Percentiles rank a stretch among this genome's conserved stretches.
Conservation (phyloP, 257 asterid species). For the Knoxia roxburghii region DNA sequence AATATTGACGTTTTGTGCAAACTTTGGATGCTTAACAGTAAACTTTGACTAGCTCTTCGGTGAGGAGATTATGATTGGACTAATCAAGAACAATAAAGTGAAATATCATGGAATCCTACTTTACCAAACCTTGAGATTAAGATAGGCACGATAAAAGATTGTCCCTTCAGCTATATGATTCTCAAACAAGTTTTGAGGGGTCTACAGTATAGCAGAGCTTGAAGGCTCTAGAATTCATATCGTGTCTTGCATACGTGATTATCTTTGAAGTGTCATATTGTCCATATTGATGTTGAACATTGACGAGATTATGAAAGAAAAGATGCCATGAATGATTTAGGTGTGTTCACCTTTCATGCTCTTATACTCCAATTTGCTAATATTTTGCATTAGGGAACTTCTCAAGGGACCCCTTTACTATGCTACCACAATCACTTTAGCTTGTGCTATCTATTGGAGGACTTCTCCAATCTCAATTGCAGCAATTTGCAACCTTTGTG, state of each 20-base stretch:
- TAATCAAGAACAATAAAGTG: neutral
- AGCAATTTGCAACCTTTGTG: conserved; percentile 82
- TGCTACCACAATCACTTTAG: conserved; percentile 69
- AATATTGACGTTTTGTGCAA: neutral
- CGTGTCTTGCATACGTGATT: neutral
- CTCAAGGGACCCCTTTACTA: conserved; percentile 93
- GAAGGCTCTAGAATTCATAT: neutral
- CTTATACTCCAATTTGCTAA: conserved; percentile 15
- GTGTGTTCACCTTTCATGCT: too few relatives aligned
- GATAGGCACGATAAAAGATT: neutral
- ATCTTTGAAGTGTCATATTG: too few relatives aligned
- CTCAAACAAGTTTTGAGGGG: neutral
- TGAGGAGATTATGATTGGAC: neutral
- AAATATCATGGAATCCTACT: neutral
- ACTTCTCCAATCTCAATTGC: conserved; percentile 84
- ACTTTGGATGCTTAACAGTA: neutral
- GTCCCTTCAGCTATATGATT: neutral
- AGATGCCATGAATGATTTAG: neutral
- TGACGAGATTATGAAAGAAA: neutral
- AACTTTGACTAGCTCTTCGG: neutral
- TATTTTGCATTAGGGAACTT: conserved; percentile 62
- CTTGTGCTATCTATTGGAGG: conserved; percentile 81
- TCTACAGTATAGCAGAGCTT: neutral
- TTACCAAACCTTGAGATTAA: neutral
- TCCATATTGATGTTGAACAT: neutral